Conservation (phyloP, 2,329 filamentous ascomycete species). For the Nemania sp. region DNA sequence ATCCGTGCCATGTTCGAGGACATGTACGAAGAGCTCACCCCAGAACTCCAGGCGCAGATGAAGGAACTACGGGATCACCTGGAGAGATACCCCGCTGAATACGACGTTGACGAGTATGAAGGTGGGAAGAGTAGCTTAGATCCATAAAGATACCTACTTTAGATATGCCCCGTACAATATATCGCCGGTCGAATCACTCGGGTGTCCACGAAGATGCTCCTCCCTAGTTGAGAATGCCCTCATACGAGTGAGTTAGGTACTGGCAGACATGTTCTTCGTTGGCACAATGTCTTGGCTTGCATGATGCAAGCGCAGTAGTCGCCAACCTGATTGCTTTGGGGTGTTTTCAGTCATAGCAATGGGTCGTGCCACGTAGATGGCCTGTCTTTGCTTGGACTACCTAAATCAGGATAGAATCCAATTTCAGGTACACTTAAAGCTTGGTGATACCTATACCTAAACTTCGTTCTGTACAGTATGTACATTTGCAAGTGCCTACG, state of each 20-base stretch:
- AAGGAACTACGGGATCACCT: slow-evolving; percentile 73
- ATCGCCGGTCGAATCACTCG: neutral
- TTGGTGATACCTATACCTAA: no score
- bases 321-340: slow-evolving; percentile 8
- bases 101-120: slow-evolving; percentile 79
- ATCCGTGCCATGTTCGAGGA: slow-evolving; percentile 79
- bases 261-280: slow-evolving; percentile 16
- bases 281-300: slow-evolving; percentile 17
- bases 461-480: no score
- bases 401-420: neutral
- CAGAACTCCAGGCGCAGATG: slow-evolving; percentile 78
- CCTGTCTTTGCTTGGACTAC: neutral
- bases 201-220: neutral
- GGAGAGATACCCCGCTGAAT: slow-evolving; percentile 87
- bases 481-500: neutral
- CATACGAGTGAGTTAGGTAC: slow-evolving; percentile 4
- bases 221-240: neutral
- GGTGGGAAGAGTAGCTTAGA: slow-evolving; percentile 70
- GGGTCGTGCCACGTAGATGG: slow-evolving; percentile 26
- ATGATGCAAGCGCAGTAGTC: slow-evolving; percentile 20
- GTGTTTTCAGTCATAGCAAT: slow-evolving; percentile 8
- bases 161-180: neutral
- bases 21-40: slow-evolving; percentile 85
- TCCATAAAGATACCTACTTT: no score
- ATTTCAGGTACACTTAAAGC: no score